Conservation (phyloP, 2,329 filamentous ascomycete genomes). For the Metarhizium anisopliae region DNA sequence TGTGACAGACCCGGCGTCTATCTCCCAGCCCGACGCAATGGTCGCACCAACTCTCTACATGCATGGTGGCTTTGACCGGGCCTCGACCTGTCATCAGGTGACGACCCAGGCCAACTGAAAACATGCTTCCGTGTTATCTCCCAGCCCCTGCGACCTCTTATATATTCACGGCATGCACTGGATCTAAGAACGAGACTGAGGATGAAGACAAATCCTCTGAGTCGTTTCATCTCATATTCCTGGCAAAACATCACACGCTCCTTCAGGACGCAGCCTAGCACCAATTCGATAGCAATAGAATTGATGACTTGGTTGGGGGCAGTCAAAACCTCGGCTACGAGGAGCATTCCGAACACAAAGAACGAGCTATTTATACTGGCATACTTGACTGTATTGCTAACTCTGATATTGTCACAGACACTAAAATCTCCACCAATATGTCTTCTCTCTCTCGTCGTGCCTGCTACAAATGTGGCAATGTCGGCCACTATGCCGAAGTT, state of each 20-base stretch:
- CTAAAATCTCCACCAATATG: slow-evolving; percentile 39
- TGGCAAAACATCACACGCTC: background rate
- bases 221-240: background rate
- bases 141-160: background rate
- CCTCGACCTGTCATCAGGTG: background rate
- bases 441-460: slow-evolving; percentile 74
- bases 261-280: background rate
- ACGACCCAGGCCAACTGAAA: background rate
- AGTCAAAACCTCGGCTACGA: background rate
- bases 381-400: background rate
- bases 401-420: background rate
- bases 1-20: too few species aligned
- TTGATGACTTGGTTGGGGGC: background rate
- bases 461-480: slow-evolving; percentile 77
- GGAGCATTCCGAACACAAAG: background rate
- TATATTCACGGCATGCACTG: background rate
- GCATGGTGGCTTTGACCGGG: background rate
- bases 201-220: background rate
- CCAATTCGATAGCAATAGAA: too few species aligned
- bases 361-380: background rate
- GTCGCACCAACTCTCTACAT: background rate
- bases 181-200: background rate
- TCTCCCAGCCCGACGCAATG: background rate
- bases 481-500: slow-evolving; percentile 77
- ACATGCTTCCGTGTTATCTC: background rate